Evolutionary conservation across 2,329 filamentous ascomycete species (phyloP).

Genomic region (Paramyrothecium roridum): DNA sequence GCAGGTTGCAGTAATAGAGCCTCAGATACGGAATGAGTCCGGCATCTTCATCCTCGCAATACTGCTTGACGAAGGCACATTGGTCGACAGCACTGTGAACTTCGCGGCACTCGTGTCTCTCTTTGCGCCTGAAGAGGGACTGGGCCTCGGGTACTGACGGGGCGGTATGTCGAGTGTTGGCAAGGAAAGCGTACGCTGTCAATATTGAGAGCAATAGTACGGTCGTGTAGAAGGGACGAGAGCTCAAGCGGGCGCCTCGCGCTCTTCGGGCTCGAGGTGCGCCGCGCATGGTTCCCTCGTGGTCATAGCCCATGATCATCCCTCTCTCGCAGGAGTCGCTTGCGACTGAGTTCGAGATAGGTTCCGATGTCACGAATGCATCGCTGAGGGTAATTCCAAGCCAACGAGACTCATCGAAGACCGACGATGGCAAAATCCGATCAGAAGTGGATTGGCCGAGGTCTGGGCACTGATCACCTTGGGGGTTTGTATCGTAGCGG

Average conservation of each 20-base stretch:
- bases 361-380: not conserved
- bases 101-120: constrained; percentile 63
- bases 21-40: constrained; percentile 85
- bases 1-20: constrained; percentile 83
- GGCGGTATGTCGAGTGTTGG: constrained; percentile 13
- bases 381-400: not conserved
- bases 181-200: constrained; percentile 40
- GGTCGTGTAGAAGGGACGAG: constrained; percentile 48
- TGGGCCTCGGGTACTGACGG: not conserved
- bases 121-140: constrained; percentile 20
- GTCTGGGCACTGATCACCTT: not conserved
- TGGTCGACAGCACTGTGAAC: constrained; percentile 77
- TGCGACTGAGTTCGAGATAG: too few species aligned
- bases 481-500: not conserved
- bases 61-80: constrained; percentile 78
- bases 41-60: constrained; percentile 87
- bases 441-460: not conserved
- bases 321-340: too few species aligned
- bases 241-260: constrained; percentile 35
- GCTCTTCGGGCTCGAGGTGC: not conserved
- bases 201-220: constrained; percentile 44
- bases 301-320: not conserved
- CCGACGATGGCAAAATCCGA: not conserved
- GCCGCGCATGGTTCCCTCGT: not conserved
- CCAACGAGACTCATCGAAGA: not conserved